phyloP scores from a whole-genome alignment of 2,329 filamentous ascomycete species.

The Talaromyces funiculosus region DNA sequence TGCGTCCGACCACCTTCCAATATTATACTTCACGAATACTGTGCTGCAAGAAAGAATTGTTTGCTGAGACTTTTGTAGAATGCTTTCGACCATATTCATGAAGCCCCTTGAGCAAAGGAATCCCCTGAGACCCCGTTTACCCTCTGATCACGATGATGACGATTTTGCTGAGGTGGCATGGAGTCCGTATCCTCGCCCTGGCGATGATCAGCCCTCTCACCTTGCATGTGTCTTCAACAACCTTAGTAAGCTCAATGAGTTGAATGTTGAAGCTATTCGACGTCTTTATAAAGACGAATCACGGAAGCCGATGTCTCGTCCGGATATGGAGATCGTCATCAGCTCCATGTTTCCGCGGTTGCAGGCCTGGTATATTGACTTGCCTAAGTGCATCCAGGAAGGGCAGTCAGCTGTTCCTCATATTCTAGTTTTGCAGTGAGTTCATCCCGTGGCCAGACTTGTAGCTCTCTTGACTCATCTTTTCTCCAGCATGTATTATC shows the following conservation, averaged over 20 bases:
- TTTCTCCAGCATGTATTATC: constrained; percentile 32
- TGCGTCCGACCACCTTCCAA: constrained; percentile 13
- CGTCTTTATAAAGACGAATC: constrained; percentile 9
- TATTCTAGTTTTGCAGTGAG: constrained; percentile 22
- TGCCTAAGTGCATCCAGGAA: constrained; percentile 16
- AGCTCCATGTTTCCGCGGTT: constrained; percentile 19
- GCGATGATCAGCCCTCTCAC: constrained; percentile 10
- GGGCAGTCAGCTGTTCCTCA: constrained; percentile 16
- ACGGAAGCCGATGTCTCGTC: constrained; percentile 4
- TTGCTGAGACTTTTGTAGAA: constrained; percentile 14
- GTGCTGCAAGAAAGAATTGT: background rate
- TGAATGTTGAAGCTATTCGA: constrained; percentile 8
- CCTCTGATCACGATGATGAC: constrained; percentile 8
- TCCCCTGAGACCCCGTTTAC: constrained; percentile 10
- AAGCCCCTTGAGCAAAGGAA: constrained; percentile 11
- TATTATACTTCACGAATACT: background rate
- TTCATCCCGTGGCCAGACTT: background rate
- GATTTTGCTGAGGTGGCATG: background rate
- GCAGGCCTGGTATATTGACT: constrained; percentile 15
- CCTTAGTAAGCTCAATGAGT: constrained; percentile 9
- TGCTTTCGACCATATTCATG: constrained; percentile 15
- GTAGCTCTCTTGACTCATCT: background rate
- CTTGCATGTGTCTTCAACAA: constrained; percentile 11
- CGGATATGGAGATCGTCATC: constrained; percentile 14
- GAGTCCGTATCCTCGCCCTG: constrained; percentile 12